Evolutionary conservation across 257 asterid species (phyloP), one percentile per base, ranked within the genome.

Genomic region (Gentiana dahurica): DNA sequence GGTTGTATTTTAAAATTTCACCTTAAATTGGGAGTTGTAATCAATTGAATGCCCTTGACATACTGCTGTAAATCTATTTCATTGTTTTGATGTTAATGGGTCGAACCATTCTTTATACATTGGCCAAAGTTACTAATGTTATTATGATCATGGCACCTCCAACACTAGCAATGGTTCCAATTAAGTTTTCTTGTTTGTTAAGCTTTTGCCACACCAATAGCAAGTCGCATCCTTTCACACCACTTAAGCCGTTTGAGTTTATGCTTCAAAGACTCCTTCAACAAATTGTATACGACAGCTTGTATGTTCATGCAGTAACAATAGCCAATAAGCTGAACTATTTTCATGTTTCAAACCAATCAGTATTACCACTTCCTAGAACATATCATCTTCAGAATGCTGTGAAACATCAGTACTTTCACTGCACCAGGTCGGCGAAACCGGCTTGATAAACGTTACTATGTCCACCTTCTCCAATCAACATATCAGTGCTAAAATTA

Each of bases 151-250:
- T 24, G 24, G 24, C 24, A 24, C 24, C 24, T 24, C 24, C 24
- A 24, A 24, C 24, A 24, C 24, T 24, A 24, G 24, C 24, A 24
- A 24, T 24, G 24, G 24, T 24, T 24, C 24, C 24, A 24, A 24
- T 24, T 24, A 24, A 24, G 24, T 24, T 24, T 24, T 24, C 24
- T 24, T 24, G 24, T 24, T 24, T 24, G 24, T 24, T 24, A 24
- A 24, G 24, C 24, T 24, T 24, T 24, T 24, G 24, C 24, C 24
- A 24, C 0, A 24, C 24, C 24, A 24, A 24, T 24, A 24, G 24
- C 94, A 51, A 84, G 39, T 39, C 64, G 70, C 85, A 81, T 75
- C 73, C 96, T 78, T 60, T 82, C 86, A 47, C 60, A 59, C 96
- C 96, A 87, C 1, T 63, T 67, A 65, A 82, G 75, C 68, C 64